Conservation (phyloP, 2,329 filamentous ascomycete species). For the Sclerotinia nivalis region DNA sequence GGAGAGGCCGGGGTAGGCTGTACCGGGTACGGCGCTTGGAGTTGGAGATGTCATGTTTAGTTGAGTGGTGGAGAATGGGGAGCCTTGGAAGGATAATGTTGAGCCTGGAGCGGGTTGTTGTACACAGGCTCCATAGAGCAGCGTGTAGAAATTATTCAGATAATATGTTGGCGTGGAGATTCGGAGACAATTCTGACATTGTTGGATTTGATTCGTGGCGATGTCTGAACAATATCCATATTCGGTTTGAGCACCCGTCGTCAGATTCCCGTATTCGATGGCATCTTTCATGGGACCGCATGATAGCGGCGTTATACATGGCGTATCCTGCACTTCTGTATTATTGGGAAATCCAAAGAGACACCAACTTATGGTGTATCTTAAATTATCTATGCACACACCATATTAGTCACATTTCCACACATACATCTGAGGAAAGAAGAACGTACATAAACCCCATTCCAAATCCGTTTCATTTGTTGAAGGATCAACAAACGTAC, state of each 20-base stretch:
- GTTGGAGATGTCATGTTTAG: slow-evolving; percentile 55
- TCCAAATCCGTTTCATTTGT: slow-evolving; percentile 54
- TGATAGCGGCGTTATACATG: slow-evolving; percentile 55
- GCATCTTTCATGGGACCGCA: slow-evolving; percentile 52
- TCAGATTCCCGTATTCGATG: slow-evolving; percentile 53
- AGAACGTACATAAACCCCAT: slow-evolving; percentile 55
- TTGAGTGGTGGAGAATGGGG: slow-evolving; percentile 50
- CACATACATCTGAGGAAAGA: neutral
- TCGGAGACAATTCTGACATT: slow-evolving; percentile 53
- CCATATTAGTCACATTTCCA: neutral
- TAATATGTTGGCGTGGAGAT: slow-evolving; percentile 44
- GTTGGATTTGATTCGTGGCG: slow-evolving; percentile 44
- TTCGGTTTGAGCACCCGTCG: slow-evolving; percentile 44
- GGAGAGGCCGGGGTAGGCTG: slow-evolving; percentile 44
- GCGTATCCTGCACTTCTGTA: slow-evolving; percentile 45
- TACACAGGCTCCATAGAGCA: slow-evolving; percentile 51
- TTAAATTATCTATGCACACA: slow-evolving; percentile 53
- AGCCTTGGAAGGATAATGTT: slow-evolving; percentile 53
- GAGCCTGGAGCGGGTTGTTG: slow-evolving; percentile 52
- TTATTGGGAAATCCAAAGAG: slow-evolving; percentile 53
- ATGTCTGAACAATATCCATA: slow-evolving; percentile 58
- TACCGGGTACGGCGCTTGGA: slow-evolving; percentile 40
- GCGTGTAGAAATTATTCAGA: slow-evolving; percentile 55
- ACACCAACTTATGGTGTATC: slow-evolving; percentile 57
- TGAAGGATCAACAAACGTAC: slow-evolving; percentile 47